These are phyloP conservation scores for Talaromyces sp. DNA, from an alignment of 2,329 filamentous ascomycete species.

Conservation along the genomic window DNA sequence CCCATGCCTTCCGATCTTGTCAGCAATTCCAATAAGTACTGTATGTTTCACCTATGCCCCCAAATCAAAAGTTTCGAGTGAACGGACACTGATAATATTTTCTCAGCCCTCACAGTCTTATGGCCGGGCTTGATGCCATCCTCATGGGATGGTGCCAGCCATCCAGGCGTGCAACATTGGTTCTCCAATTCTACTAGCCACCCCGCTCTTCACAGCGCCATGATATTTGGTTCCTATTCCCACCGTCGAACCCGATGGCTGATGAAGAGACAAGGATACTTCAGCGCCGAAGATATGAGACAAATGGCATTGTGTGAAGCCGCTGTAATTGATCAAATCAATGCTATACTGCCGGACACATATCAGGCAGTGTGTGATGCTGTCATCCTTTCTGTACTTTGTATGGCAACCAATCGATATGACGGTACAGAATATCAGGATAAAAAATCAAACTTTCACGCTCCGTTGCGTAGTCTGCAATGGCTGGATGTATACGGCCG, in stretches of 20 bases:
- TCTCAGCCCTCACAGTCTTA: constrained; percentile 10
- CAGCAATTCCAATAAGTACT: too few species aligned
- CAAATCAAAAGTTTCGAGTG: too few species aligned
- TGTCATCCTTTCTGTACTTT: constrained; percentile 8
- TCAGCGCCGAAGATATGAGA: constrained; percentile 7
- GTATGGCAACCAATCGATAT: neutral
- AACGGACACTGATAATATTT: too few species aligned
- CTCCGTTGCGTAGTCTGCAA: constrained; percentile 20
- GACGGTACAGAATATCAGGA: neutral
- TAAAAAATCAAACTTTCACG: constrained; percentile 9
- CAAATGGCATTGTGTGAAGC: neutral
- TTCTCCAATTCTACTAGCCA: neutral
- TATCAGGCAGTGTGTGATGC: constrained; percentile 14
- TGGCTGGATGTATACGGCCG: constrained; percentile 21
- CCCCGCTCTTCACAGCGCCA: constrained; percentile 16
- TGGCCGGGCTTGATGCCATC: constrained; percentile 17
- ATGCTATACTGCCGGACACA: constrained; percentile 2
- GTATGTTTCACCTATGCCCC: too few species aligned
- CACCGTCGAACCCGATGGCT: constrained; percentile 13
- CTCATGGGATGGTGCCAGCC: neutral
- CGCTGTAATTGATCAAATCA: constrained; percentile 2
- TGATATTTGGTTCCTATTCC: constrained; percentile 19
- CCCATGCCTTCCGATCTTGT: too few species aligned
- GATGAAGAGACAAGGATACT: constrained; percentile 11
- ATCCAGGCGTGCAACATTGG: constrained; percentile 12